Conservation (phyloP, 768 basidiomycete genomes). For the Basidioascus undulatus region DNA sequence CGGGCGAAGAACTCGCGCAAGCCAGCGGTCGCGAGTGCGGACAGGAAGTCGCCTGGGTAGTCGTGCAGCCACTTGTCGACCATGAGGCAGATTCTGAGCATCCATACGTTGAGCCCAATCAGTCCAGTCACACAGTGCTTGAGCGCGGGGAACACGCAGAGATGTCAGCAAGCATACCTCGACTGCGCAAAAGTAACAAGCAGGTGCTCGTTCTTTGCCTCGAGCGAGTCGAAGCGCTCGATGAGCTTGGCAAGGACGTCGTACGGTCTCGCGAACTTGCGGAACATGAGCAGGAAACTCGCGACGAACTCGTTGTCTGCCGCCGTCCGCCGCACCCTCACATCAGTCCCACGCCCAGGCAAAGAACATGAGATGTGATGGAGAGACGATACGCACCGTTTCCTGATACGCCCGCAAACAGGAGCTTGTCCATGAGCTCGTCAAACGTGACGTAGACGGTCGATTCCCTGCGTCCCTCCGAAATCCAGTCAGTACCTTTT, state of each 20-base stretch:
- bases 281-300: conserved; percentile 12
- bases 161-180: conserved; percentile 6
- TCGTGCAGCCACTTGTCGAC: conserved; percentile 10
- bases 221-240: conserved; percentile 11
- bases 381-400: conserved; percentile 14
- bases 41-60: conserved; percentile 15
- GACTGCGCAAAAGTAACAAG: conserved; percentile 12
- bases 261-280: conserved; percentile 11
- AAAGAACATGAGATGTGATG: neutral
- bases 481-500: no score
- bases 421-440: conserved; percentile 14
- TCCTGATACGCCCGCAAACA: conserved; percentile 12
- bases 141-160: neutral
- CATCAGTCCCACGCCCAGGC: no score
- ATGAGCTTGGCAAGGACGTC: conserved; percentile 11
- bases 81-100: conserved; percentile 9
- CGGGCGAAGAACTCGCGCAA: no score
- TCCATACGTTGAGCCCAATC: neutral
- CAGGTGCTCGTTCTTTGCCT: conserved; percentile 8
- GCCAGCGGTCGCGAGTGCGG: no score
- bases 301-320: conserved; percentile 13
- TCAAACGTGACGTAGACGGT: conserved; percentile 10
- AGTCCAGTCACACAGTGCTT: no score
- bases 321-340: no score
- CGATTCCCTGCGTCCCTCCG: no score